Evolutionary conservation across 2,329 filamentous ascomycete species (phyloP), one percentile per base, ranked within the genome.

Genomic region (Hypoxylon sp.): DNA sequence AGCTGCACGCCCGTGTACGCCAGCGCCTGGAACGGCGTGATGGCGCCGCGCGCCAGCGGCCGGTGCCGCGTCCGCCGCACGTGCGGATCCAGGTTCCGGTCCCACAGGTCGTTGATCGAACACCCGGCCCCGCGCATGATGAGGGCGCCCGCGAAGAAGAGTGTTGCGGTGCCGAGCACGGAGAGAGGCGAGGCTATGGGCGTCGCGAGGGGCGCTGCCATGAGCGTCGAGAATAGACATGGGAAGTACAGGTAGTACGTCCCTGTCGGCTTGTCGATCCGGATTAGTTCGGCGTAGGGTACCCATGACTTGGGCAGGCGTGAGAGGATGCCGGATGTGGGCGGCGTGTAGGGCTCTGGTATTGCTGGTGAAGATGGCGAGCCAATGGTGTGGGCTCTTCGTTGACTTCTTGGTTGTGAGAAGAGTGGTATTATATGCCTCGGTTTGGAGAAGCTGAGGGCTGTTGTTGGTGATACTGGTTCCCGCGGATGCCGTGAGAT

Each of bases 21-120:
- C 2, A 96, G 80, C 1, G 89, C 94, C n/a, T 89, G 84, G 73
- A 88, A 86, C 0, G 92, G 92, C 2, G 89, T 90, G 56, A 97
- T 83, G 58, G 94, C 94, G 35, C 92, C 87, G 11, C 94, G 88
- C 0, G 94, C 93, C 68, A 97, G 92, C 2, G 94, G 94, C 14
- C 94, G 90, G 33, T 93, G 84, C 13, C 91, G 88, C 5, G 93
- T 97, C 53, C 94, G 88, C 1, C 87, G 81, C 13, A 97, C 94
- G 70, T 94, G 88, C 6, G 92, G 91, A 79, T 97, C 94, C 14
- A 97, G 89, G 74, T 96, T 92, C 61, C 93, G 89, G 80, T 97
- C 94, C 92, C 93, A 95, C 56, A 97, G 88, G 78, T 97, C 94
- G 78, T 97, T 97, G 81, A 97, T 94, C 17, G 92, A 92, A 80